These are phyloP conservation scores for Cytospora schulzeri DNA, from an alignment of 2,329 filamentous ascomycete genomes.

Conservation along the genomic window DNA sequence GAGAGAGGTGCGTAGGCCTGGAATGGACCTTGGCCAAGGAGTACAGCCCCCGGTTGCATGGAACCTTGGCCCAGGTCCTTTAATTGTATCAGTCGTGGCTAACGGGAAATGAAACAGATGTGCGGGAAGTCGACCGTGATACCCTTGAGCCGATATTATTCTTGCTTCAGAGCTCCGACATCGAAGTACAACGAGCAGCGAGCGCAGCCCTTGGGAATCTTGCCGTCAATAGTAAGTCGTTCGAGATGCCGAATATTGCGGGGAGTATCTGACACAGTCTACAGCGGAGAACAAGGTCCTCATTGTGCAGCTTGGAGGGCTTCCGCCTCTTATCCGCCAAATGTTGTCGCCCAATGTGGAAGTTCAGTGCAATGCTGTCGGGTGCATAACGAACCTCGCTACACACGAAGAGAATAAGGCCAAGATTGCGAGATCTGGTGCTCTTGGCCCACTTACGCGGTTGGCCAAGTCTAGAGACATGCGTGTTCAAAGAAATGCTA, in stretches of 20 bases:
- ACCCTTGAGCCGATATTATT: slow-evolving; percentile 96
- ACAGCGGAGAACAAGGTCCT: slow-evolving; percentile 95
- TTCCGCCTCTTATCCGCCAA: slow-evolving; percentile 90
- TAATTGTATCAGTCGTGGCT: slow-evolving; percentile 9
- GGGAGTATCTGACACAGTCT: slow-evolving; percentile 44
- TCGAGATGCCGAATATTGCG: background rate
- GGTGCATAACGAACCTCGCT: slow-evolving; percentile 96
- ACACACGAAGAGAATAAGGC: slow-evolving; percentile 99
- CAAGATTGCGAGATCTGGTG: slow-evolving; percentile 94
- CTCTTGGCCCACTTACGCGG: slow-evolving; percentile 84
- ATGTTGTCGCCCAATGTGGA: slow-evolving; percentile 99
- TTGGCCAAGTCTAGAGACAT: slow-evolving; percentile 97
- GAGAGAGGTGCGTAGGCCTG: slow-evolving; percentile 75
- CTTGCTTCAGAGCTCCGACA: slow-evolving; percentile 90
- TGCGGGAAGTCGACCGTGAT: slow-evolving; percentile 90
- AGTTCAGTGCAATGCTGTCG: slow-evolving; percentile 98
- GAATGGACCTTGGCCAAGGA: slow-evolving; percentile 9
- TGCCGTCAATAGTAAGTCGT: slow-evolving; percentile 84
- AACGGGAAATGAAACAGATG: slow-evolving; percentile 62
- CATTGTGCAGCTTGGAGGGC: slow-evolving; percentile 88
- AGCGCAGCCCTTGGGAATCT: slow-evolving; percentile 95
- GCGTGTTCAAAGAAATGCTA: slow-evolving; percentile 97
- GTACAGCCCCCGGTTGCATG: background rate
- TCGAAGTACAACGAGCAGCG: slow-evolving; percentile 94
- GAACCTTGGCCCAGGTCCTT: background rate